Base-by-base conservation (phyloP, 2,329 filamentous ascomycete genomes). In the Rutstroemia sp. region DNA sequence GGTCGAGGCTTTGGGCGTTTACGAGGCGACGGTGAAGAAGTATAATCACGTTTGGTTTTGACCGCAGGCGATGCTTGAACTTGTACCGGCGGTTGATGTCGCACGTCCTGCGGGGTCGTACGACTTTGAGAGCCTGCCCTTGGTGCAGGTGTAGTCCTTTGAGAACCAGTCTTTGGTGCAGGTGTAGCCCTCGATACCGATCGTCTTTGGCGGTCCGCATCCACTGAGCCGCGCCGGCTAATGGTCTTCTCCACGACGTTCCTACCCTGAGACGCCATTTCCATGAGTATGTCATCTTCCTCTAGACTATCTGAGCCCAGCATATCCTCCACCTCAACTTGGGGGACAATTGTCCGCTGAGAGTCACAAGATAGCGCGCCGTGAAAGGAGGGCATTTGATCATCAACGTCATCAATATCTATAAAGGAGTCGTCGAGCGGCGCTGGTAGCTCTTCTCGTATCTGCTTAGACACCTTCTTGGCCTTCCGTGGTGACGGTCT, bases 351-450 rank as follows among this genome's bases (percentile, higher is more conserved):
- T 14, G 53, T 55, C 7, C 46, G 46, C 14, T 55, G 53, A 34
- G 53, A 55, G 10, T 55, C 46, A 9, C 19, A 10, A 12, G 18
- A 38, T 9, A 51, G 38, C 9, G 4, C 21, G 34, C 25, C 53
- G 14, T 41, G 53, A 47, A 25, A 55, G 42, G n/a, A 56, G 23
- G 27, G 39, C 16, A 19, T 27, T 44, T 37, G 23, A 5, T 49
- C 37, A 30, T 57, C 53, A 34, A 59, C 49, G 21, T 67, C 65
- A 57, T 70, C 69, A 37, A 71, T 65, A 54, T 71, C 68, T 50
- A 69, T 56, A 58, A 70, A 71, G 8, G 46, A 55, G 45, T 59
- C 66, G 4, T 34, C 30, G 3, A 12, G 30, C 25, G 50, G 25
- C 12, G 49, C 49, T 18, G 48, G 37, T 34, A 49, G 56, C 21